These are phyloP conservation scores for Flaveria robusta DNA, from an alignment of 129 eudicot genomes.

Conservation along the genomic window DNA sequence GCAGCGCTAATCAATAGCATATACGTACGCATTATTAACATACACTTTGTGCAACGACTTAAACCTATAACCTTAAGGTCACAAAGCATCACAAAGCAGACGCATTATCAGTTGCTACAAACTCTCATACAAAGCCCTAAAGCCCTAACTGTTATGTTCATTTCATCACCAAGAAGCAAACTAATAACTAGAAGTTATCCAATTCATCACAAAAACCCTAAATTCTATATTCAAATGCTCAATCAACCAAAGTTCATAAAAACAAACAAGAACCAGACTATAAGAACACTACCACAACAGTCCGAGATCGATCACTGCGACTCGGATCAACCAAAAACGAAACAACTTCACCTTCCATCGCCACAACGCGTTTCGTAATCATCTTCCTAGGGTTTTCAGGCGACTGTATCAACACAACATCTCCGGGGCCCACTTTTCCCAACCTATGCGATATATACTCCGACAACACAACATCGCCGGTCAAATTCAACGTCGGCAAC, in stretches of 20 bases:
- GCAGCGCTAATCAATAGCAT: no score
- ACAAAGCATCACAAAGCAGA: no score
- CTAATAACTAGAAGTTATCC: neutral
- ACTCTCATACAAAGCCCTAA: neutral
- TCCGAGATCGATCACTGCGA: slow-evolving; percentile 40
- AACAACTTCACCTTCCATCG: slow-evolving; percentile 77
- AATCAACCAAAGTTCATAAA: neutral
- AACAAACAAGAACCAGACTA: neutral
- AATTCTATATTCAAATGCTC: neutral
- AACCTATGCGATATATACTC: slow-evolving; percentile 59
- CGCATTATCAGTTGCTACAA: no score
- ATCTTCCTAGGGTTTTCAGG: slow-evolving; percentile 80
- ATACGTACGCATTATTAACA: no score
- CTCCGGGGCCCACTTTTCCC: slow-evolving; percentile 72
- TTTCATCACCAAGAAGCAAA: no score
- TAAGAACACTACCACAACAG: slow-evolving; percentile 50
- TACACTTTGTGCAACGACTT: no score
- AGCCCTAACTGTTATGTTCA: neutral
- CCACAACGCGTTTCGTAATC: slow-evolving; percentile 70
- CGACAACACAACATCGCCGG: slow-evolving; percentile 76
- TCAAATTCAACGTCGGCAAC: slow-evolving; percentile 84
- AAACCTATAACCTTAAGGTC: no score
- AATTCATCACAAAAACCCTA: neutral
- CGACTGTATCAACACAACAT: slow-evolving; percentile 62
- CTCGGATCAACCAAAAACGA: slow-evolving; percentile 56